Percentiles rank a stretch among this genome's conserved stretches.
phyloP scores from a whole-genome alignment of 495 filamentous ascomycete genomes.

The Aspergillus carlsbadensis region DNA sequence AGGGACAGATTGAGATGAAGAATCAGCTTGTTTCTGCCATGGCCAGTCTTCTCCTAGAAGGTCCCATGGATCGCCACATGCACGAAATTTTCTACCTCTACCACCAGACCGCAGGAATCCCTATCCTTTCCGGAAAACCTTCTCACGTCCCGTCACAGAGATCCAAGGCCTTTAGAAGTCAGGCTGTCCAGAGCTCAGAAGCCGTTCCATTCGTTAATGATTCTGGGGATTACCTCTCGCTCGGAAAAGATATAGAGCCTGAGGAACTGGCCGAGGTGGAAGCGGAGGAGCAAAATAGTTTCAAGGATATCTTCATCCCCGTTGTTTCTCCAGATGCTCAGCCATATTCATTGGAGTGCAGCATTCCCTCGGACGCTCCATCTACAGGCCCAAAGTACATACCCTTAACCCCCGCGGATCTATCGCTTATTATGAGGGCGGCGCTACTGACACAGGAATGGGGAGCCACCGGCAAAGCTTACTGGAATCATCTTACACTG shows the following conservation, averaged over 20 bases:
- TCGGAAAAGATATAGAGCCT: conserved; percentile 9
- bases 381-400: conserved; percentile 25
- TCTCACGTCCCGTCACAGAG: neutral
- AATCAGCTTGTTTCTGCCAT: conserved; percentile 72
- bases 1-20: conserved; percentile 66
- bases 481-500: conserved; percentile 72
- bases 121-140: conserved; percentile 36
- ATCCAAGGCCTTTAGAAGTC: neutral
- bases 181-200: neutral
- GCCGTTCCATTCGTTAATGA: conserved; percentile 39
- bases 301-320: conserved; percentile 38
- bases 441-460: conserved; percentile 42
- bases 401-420: conserved; percentile 60
- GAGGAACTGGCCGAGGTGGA: conserved; percentile 12
- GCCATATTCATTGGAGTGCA: neutral
- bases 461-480: conserved; percentile 46
- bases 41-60: conserved; percentile 66
- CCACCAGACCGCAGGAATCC: conserved; percentile 74
- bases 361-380: neutral
- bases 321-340: conserved; percentile 16
- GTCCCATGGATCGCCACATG: conserved; percentile 55
- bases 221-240: neutral
- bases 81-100: conserved; percentile 70
- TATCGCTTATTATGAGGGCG: conserved; percentile 66
- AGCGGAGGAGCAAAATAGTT: conserved; percentile 28